phyloP scores from a whole-genome alignment of 495 filamentous ascomycete genomes.

The Wilcoxina mikolae region DNA sequence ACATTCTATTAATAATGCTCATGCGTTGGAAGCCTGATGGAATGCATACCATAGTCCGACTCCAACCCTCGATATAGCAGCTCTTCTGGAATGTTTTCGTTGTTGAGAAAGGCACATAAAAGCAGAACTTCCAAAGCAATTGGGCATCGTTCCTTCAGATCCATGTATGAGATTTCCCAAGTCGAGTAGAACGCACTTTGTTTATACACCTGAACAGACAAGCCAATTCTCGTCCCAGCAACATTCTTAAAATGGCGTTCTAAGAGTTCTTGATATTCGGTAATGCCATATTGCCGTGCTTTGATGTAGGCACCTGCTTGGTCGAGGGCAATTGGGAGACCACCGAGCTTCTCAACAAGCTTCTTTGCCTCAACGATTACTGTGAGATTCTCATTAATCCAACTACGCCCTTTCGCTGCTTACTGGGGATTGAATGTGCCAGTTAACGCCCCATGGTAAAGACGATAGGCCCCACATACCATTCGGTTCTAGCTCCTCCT shows the following conservation, averaged over 20 bases:
- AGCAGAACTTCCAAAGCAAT: slow-evolving; percentile 12
- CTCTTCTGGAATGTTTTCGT: slow-evolving; percentile 14
- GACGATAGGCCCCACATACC: not conserved
- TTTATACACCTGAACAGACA: slow-evolving; percentile 9
- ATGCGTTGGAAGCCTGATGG: not conserved
- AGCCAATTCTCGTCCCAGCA: slow-evolving; percentile 4
- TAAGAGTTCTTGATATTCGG: slow-evolving; percentile 12
- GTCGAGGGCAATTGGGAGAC: slow-evolving; percentile 23
- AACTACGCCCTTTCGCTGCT: not conserved
- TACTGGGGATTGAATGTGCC: not conserved
- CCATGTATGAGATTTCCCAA: slow-evolving; percentile 16
- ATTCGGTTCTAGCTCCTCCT: too few relatives aligned
- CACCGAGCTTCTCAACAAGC: slow-evolving; percentile 16
- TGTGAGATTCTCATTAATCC: too few relatives aligned
- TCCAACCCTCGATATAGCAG: slow-evolving; percentile 10
- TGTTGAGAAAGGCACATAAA: slow-evolving; percentile 16
- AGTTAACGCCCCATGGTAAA: not conserved
- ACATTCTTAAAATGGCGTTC: slow-evolving; percentile 13
- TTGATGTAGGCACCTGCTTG: slow-evolving; percentile 26
- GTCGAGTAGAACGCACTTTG: slow-evolving; percentile 15
- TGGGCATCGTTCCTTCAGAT: slow-evolving; percentile 7
- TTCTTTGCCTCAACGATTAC: slow-evolving; percentile 11
- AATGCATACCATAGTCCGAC: too few relatives aligned
- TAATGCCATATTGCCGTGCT: slow-evolving; percentile 11
- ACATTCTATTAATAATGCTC: not conserved